These are phyloP conservation scores for Evernia prunastri DNA, from an alignment of 495 filamentous ascomycete species.

Conservation along the genomic window DNA sequence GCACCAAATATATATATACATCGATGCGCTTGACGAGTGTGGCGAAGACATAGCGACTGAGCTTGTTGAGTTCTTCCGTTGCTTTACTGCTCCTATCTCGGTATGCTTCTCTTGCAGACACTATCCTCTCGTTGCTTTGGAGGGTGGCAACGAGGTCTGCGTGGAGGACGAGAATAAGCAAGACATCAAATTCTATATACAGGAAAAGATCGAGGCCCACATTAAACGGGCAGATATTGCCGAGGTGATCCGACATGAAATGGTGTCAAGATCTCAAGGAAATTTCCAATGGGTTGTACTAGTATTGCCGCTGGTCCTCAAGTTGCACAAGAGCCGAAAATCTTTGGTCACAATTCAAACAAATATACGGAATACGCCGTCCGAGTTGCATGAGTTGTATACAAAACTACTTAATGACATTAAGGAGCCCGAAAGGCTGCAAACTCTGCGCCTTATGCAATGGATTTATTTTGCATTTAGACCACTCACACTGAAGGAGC, in stretches of 20 bases:
- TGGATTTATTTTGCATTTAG: conserved; percentile 8
- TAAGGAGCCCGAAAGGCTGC: neutral
- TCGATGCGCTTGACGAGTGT: conserved; percentile 13
- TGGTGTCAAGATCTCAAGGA: neutral
- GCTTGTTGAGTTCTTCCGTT: neutral
- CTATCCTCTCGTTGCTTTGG: neutral
- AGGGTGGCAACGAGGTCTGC: neutral
- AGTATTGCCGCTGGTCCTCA: neutral
- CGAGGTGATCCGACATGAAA: neutral
- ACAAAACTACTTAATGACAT: neutral
- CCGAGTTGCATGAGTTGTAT: neutral
- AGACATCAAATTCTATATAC: neutral
- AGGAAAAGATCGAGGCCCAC: neutral
- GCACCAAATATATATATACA: neutral
- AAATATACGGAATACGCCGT: neutral
- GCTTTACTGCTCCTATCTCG: neutral
- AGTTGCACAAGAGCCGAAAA: neutral
- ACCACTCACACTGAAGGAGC: neutral
- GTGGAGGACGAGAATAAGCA: neutral
- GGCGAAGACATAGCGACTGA: neutral
- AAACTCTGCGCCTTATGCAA: neutral
- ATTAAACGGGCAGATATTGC: neutral
- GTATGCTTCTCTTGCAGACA: conserved; percentile 10
- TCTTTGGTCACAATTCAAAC: neutral
- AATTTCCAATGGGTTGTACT: conserved; percentile 9